Conservation (phyloP, 306 rosid species). For the Mucuna pruriens region DNA sequence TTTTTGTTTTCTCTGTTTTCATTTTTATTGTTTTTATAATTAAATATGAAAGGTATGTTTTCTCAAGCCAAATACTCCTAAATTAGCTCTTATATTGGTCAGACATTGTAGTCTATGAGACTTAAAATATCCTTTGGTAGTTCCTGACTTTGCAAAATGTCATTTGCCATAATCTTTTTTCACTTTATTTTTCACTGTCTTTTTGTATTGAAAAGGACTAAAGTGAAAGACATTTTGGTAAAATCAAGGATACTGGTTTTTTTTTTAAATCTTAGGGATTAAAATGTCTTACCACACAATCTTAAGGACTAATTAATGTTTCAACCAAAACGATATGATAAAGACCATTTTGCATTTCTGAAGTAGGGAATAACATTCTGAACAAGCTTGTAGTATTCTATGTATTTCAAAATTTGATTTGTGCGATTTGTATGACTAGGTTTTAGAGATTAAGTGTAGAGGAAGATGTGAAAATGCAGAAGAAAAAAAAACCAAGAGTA, state of each 20-base stretch:
- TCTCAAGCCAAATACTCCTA: neutral
- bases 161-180: neutral
- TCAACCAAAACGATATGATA: conserved; percentile 7
- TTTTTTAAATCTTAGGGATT: neutral
- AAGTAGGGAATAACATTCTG: conserved; percentile 1
- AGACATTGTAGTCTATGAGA: neutral
- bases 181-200: neutral
- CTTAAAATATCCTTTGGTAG: neutral
- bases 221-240: neutral
- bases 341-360: neutral
- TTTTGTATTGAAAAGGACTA: neutral
- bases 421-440: neutral
- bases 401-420: neutral
- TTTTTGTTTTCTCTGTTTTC: neutral
- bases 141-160: neutral
- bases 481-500: neutral
- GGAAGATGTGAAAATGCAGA: neutral
- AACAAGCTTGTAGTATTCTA: neutral
- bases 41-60: neutral
- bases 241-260: neutral
- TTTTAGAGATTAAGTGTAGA: neutral
- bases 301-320: neutral
- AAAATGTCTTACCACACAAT: neutral
- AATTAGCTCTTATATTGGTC: neutral
- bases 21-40: neutral